These are phyloP conservation scores for Theobroma cacao DNA, from an alignment of 345 rosid genomes.

Conservation along the genomic window DNA sequence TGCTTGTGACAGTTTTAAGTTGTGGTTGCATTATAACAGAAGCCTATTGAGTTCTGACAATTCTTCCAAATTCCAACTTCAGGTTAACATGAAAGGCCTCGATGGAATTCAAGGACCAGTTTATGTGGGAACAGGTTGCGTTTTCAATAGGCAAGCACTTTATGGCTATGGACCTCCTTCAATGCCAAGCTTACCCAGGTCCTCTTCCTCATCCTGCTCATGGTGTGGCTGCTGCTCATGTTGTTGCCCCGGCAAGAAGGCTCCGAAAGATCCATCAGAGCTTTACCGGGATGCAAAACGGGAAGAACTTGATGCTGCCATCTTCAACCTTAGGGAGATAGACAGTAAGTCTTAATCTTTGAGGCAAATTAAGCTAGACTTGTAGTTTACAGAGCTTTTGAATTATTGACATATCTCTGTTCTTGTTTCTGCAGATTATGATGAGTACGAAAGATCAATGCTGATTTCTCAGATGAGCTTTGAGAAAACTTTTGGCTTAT, in stretches of 20 bases:
- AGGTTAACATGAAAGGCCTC: conserved; percentile 96
- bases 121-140: conserved; percentile 93
- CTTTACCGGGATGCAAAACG: conserved; percentile 76
- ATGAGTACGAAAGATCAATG: conserved; percentile 92
- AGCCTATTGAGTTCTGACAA: conserved; percentile 14
- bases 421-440: conserved; percentile 56
- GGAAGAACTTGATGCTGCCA: conserved; percentile 89
- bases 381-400: neutral
- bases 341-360: conserved; percentile 49
- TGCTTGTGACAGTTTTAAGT: neutral
- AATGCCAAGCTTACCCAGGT: conserved; percentile 63
- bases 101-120: conserved; percentile 99
- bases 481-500: conserved; percentile 93
- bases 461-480: conserved; percentile 87
- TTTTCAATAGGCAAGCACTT: conserved; percentile 91
- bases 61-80: conserved; percentile 22
- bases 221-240: conserved; percentile 65
- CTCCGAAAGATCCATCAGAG: conserved; percentile 65
- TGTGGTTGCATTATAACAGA: neutral
- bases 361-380: neutral
- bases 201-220: conserved; percentile 60
- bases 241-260: conserved; percentile 67
- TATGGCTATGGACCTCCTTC: conserved; percentile 92
- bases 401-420: neutral
- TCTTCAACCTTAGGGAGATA: conserved; percentile 87